Base-by-base conservation (phyloP, 768 basidiomycete genomes). In the Boletus patriciae region DNA sequence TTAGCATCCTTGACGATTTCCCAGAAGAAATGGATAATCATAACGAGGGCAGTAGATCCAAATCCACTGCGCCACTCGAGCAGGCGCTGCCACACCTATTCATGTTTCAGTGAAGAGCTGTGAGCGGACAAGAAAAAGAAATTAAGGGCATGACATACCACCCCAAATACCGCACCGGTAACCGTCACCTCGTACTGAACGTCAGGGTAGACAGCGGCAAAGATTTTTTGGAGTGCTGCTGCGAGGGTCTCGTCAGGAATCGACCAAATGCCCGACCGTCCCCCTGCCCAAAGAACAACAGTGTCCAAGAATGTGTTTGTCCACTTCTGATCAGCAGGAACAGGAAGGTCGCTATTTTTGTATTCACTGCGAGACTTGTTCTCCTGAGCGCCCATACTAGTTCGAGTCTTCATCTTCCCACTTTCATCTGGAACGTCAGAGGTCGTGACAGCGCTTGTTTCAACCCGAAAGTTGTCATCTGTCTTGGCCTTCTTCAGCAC, bases 1-100 rank as follows among this genome's bases (percentile, higher is more conserved):
- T 12, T 2, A 15, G 19, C 16, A 23, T 25, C 23, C 18, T 56
- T 56, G 18, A 46, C 4, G 6, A 45, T 27, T 7, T 34, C 29
- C 50, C 50, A 52, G 31, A 56, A 56, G 36, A 46, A 56, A 25
- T 56, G 50, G 3, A 52, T 40, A 5, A 8, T 6, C 50, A 46
- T 56, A 4, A 46, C 10, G 4, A 56, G 50, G 3, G 55, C 36
- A 7, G 44, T 52, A 0, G 50, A 46, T n/a, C 50, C 29, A 3
- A 56, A 50, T 40, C 47, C 55, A 19, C 43, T 56, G n/a, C 9
- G 27, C 49, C 55, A 56, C 29, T 56, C 50, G 13, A 42, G 38
- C 45, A 57, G 33, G 6, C 27, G 16, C 45, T 57, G 50, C 33
- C 31, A 52, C 9, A 27, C 56, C 50, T 57, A 47, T 57, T 4